These are phyloP conservation scores for Discostella stelligera DNA, from an alignment of 352 stramenopile genomes.

Conservation along the genomic window DNA sequence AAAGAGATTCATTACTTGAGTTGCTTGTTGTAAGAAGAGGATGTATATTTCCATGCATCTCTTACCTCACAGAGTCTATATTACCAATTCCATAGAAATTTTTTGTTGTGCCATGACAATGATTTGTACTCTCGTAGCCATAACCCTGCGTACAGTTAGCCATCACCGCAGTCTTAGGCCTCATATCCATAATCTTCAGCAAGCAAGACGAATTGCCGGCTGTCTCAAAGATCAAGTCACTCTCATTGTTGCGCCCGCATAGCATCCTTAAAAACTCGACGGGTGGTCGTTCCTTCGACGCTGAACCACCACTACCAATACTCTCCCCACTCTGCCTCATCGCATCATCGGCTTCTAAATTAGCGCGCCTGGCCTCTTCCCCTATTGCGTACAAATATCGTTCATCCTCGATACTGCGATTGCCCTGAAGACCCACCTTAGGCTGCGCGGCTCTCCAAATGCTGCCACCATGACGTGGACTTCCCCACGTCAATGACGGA, in stretches of 20 bases:
- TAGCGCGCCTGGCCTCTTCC: constrained; percentile 62
- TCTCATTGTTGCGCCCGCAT: constrained; percentile 53
- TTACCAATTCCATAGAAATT: constrained; percentile 98
- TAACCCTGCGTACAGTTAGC: constrained; percentile 89
- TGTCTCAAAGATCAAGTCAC: constrained; percentile 44
- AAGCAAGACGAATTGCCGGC: constrained; percentile 48
- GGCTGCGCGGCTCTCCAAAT: constrained; percentile 93
- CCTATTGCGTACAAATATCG: constrained; percentile 81
- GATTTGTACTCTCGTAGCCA: constrained; percentile 92
- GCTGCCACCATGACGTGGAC: constrained; percentile 86
- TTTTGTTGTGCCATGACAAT: constrained; percentile 92
- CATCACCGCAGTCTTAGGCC: constrained; percentile 84
- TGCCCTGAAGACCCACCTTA: constrained; percentile 92
- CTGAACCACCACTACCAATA: constrained; percentile 4
- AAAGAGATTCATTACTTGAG: constrained; percentile 1
- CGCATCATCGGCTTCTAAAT: constrained; percentile 36
- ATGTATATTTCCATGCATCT: neutral
- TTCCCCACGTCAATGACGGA: constrained; percentile 90
- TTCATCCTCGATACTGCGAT: constrained; percentile 89
- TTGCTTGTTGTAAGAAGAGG: neutral
- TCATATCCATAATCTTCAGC: constrained; percentile 88
- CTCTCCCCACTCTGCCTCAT: constrained; percentile 21
- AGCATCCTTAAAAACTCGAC: constrained; percentile 54
- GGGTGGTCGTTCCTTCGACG: constrained; percentile 1
- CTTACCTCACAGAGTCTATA: constrained; percentile 90